A percentile compares a stretch with the other conserved stretches of the same genome.
phyloP scores from a whole-genome alignment of 176 grass and related monocot genomes.

The Oryza australiensis region DNA sequence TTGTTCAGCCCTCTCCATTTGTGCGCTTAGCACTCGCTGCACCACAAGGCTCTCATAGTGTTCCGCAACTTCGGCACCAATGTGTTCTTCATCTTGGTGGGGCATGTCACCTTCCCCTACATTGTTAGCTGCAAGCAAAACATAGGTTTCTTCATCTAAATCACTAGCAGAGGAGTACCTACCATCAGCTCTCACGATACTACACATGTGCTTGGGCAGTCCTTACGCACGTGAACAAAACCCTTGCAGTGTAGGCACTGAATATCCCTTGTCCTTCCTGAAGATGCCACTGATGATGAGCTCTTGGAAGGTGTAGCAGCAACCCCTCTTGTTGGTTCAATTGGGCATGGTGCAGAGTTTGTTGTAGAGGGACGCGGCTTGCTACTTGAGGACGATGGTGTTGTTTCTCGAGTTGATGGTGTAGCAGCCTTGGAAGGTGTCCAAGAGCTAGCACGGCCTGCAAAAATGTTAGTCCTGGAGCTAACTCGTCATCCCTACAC shows the following conservation, averaged over 20 bases:
- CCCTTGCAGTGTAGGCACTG: not conserved
- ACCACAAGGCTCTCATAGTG: not conserved
- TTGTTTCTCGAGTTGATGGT: rapidly evolving
- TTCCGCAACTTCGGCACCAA: not conserved
- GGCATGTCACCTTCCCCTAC: not conserved
- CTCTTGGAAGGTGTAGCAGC: not conserved
- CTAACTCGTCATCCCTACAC: not conserved
- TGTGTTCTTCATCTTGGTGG: not conserved
- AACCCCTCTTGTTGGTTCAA: not conserved
- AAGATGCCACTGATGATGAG: not conserved
- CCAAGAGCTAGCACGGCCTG: not conserved
- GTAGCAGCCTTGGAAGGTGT: rapidly evolving
- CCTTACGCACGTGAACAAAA: no score
- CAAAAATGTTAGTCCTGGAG: not conserved
- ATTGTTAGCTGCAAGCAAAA: not conserved
- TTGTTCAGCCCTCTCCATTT: not conserved
- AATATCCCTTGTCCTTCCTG: not conserved
- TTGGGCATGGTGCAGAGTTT: rapidly evolving
- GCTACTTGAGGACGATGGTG: not conserved
- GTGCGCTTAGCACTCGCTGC: not conserved
- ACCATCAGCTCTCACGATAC: not conserved
- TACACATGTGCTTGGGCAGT: not conserved
- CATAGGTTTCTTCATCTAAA: no score
- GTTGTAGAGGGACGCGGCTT: not conserved
- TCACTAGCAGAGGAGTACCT: not conserved